These are phyloP conservation scores for Pythium rishiriense DNA, from an alignment of 352 stramenopile species.

Conservation along the genomic window DNA sequence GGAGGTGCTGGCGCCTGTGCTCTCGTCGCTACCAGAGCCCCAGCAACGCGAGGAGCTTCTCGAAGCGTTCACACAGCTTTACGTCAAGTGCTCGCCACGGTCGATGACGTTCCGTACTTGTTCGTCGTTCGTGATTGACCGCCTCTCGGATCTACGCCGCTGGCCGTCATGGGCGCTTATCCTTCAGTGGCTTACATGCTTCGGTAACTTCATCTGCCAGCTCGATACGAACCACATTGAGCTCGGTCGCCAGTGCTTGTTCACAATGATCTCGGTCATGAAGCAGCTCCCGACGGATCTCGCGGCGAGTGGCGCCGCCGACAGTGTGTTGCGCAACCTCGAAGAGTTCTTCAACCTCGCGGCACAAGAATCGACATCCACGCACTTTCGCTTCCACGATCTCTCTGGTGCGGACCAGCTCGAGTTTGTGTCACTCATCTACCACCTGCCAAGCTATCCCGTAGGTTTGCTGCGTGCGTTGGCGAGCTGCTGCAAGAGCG, in stretches of 20 bases:
- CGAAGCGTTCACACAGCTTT: conserved; percentile 63
- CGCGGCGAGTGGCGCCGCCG: conserved; percentile 41
- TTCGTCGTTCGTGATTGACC: conserved; percentile 66
- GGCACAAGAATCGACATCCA: conserved; percentile 19
- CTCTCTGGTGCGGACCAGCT: conserved; percentile 54
- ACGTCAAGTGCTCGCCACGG: conserved; percentile 59
- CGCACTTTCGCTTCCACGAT: conserved; percentile 51
- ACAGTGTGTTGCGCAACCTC: conserved; percentile 56
- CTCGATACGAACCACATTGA: conserved; percentile 63
- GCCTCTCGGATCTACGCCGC: conserved; percentile 46
- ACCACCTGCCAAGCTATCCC: conserved; percentile 73
- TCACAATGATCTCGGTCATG: conserved; percentile 71
- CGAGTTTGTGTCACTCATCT: conserved; percentile 71
- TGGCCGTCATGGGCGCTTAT: conserved; percentile 61
- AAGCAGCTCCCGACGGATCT: conserved; percentile 73
- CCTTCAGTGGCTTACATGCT: conserved; percentile 70
- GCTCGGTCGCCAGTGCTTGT: conserved; percentile 57
- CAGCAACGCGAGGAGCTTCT: conserved; percentile 48
- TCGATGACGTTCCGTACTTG: conserved; percentile 77
- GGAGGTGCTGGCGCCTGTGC: conserved; percentile 55
- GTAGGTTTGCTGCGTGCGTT: conserved; percentile 66
- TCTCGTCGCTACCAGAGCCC: conserved; percentile 19
- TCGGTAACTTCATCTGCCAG: conserved; percentile 59
- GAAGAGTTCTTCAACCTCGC: conserved; percentile 64
- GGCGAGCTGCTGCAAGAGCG: conserved; percentile 75